Base-by-base conservation (phyloP, 495 filamentous ascomycete genomes). In the Trichoderma erinaceum region DNA sequence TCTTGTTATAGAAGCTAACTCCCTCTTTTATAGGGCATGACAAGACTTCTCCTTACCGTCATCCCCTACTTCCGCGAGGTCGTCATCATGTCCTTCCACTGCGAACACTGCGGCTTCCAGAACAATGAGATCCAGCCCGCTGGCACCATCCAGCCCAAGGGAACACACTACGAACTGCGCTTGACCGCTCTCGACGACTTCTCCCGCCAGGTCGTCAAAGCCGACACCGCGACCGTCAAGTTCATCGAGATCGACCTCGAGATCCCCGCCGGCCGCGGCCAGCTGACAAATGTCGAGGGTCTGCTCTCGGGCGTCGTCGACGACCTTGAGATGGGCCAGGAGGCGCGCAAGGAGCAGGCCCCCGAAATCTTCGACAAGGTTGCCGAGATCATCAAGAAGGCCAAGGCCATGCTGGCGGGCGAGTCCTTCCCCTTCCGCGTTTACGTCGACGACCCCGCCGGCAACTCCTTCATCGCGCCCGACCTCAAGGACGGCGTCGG, bases 381-480 rank as follows among this genome's bases (percentile, higher is more conserved):
- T 46, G 85, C 86, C 43, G 85, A 84, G 38, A 83, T 97, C 64
- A 87, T 96, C 68, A 74, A 82, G 27, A 89, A 86, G 65, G 82
- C 93, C 1, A 78, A 85, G 67, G 83, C 87, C 32, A 96, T 97
- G 84, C 74, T 94, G 21, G 84, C 84, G 13, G 87, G 91, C 16
- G 81, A 86, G 11, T 84, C 81, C 2, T 93, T 94, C 73, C 95
- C 96, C n/a, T 97, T 98, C 81, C 87, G 89, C 8, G 78, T 98
- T 41, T 86, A 84, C 13, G 75, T 97, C 41, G 92, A 99, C 75
- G 95, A 99, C 72, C 90, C 90, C 2, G 90, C 93, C 4, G 95
- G 95, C n/a, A 99, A 99, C 82, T 96, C 92, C 4, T 98, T 91
- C 86, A 96, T 99, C 72, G 92, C 96, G 64, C 95, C 95, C 41